Evolutionary conservation across 139 green algal genomes (phyloP), one percentile per base, ranked within the genome.

Genomic region (Mesotaenium endlicherianum): DNA sequence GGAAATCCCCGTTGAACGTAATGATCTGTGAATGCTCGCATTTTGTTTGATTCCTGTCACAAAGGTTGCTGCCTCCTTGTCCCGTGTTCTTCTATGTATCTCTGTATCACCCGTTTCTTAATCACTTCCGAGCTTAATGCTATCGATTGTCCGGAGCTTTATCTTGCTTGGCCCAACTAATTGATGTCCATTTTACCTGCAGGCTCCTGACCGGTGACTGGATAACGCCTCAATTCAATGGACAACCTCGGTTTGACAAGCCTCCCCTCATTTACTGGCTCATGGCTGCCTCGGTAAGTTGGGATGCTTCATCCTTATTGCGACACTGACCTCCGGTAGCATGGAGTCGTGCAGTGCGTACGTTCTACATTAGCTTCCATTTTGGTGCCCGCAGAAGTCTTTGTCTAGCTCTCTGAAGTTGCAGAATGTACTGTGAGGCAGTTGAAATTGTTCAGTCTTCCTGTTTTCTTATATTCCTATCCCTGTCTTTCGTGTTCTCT

Each of bases 211-310:
- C 85, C 3, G 85, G 85, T 17, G 85, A 89, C 75, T 89, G 60
- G 60, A 36, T 89, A n/a, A 89, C 85, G 8, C 85, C 85, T 3
- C 85, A 89, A 70, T 89, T 89, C 81, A 89, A 89, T 50, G 85
- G 38, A 0, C 74, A 85, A 8, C 80, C 85, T 4, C 80, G 85
- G 2, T 89, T 89, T 75, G 85, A 89, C 45, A 89, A 89, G 70
- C 85, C 85, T 8, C 53, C 74, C 16, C 71, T 89, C 38, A 44
- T 75, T 6, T 89, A 89, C 70, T 89, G 81, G 72, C 44, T 84
- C 47, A 85, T 85, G 70, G 85, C 70, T 20, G 42, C 30, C 39
- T 68, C 58, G 38, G 79, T 87, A 72, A 8, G n/a, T n/a, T n/a
- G n/a, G n/a, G n/a, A n/a, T n/a, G n/a, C n/a, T n/a, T n/a, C n/a